Conservation (phyloP, 345 rosid species). For the Cardiospermum halicacabum region DNA sequence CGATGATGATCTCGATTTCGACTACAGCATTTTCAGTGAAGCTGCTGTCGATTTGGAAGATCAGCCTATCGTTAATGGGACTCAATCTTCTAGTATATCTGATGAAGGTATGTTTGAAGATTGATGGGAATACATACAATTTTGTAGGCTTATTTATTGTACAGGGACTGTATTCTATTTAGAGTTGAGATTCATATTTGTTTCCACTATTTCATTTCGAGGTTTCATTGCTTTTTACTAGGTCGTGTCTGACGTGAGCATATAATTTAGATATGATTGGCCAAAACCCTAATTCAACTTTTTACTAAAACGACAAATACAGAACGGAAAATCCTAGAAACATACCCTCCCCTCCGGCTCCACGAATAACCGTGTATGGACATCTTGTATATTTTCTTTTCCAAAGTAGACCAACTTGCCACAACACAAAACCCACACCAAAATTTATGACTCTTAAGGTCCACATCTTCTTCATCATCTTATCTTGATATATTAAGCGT, state of each 20-base stretch:
- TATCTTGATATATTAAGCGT: background rate
- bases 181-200: background rate
- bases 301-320: background rate
- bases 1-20: constrained; percentile 48
- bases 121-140: background rate
- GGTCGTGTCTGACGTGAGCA: too few species aligned
- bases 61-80: constrained; percentile 78
- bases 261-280: too few species aligned
- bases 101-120: constrained; percentile 43
- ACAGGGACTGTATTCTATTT: background rate
- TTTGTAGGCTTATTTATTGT: constrained; percentile 7
- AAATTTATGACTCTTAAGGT: background rate
- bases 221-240: too few species aligned
- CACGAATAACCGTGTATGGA: background rate
- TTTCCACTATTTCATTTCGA: too few species aligned
- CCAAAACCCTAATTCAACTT: constrained; percentile 4
- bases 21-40: constrained; percentile 65
- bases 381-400: background rate
- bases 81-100: constrained; percentile 53
- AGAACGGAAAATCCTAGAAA: background rate
- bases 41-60: constrained; percentile 30
- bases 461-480: background rate
- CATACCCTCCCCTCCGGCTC: background rate
- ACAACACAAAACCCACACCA: background rate
- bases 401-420: background rate